Base-by-base conservation (phyloP, 208 protist species). In the Spongospora subterranea region DNA sequence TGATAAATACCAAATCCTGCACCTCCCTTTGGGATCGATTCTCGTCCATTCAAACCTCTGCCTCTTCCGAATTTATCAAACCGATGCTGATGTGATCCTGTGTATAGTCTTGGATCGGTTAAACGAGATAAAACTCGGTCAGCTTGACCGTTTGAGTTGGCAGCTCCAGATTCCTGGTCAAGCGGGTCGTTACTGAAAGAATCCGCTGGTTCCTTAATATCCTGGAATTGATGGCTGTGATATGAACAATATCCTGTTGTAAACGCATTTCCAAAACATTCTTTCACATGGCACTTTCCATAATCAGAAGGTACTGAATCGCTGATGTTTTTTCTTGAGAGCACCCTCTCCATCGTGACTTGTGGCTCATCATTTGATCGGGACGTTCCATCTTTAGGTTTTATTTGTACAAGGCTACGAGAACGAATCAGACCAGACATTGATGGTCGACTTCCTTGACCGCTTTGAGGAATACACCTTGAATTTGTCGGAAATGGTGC, bases 81-180 rank as follows among this genome's bases (percentile, higher is more conserved):
- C 11, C 71, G 71, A 43, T 82, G 71, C 71, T 82, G 71, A 35
- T 82, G 71, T 6, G 17, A 40, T 45, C 71, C 71, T 6, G 71
- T 82, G 71, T 82, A 82, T 20, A 39, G 6, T 82, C 35, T 82
- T 13, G n/a, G 71, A 43, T 82, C 71, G 35, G 71, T 82, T n/a
- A 82, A n/a, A n/a, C 71, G 71, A n/a, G 71, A 35, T 6, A 82
- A n/a, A 82, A 35, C n/a, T 13, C 35, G 6, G 35, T 82, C 71
- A n/a, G 71, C 35, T 35, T 82, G 6, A n/a, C 35, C 71, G 6
- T 82, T 82, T n/a, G n/a, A 6, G 6, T 35, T 82, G 71, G 35
- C 71, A 35, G 71, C 40, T 82, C 17, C 6, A 43, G 71, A 82
- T 43, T 6, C 71, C 17, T 35, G 6, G 17, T 6, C 40, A 20